Evolutionary conservation across 148 eudicot genomes (phyloP).

Genomic region (Fagopyrum tataricum): DNA sequence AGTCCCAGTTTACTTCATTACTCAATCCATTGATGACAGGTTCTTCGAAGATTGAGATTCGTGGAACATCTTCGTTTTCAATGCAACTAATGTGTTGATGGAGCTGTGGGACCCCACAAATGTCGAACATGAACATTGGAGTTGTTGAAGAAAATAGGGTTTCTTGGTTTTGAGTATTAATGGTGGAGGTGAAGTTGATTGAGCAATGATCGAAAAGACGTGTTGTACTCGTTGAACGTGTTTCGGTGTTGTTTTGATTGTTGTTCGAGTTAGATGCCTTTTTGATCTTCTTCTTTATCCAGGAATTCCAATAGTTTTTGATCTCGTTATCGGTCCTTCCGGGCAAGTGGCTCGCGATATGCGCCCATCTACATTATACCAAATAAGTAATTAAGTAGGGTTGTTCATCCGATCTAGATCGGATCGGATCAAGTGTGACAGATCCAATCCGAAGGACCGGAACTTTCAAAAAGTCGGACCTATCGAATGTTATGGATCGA

Average conservation of each 20-base stretch:
- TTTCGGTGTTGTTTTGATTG: slow-evolving; percentile 2
- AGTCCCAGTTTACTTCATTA: background rate
- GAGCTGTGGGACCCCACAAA: slow-evolving; percentile 15
- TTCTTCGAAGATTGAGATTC: background rate
- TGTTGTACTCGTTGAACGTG: background rate
- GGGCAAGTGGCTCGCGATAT: slow-evolving; percentile 84
- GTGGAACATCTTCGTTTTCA: background rate
- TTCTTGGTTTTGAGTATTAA: slow-evolving; percentile 14
- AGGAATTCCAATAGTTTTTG: slow-evolving; percentile 53
- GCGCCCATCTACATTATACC: slow-evolving; percentile 65
- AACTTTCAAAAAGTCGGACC: too few species aligned
- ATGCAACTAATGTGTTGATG: slow-evolving; percentile 15
- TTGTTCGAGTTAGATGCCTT: slow-evolving; percentile 27
- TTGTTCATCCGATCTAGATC: too few species aligned
- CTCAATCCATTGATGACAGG: background rate
- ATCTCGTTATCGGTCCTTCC: slow-evolving; percentile 67
- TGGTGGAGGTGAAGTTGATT: slow-evolving; percentile 8
- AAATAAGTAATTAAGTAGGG: background rate
- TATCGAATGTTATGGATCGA: too few species aligned
- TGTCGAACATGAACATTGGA: slow-evolving; percentile 60
- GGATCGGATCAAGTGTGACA: too few species aligned
- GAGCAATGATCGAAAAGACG: slow-evolving; percentile 1
- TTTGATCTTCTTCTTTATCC: slow-evolving; percentile 83
- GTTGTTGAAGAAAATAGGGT: slow-evolving; percentile 25
- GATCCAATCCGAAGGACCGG: too few species aligned